Evolutionary conservation across 768 basidiomycete species (phyloP).

Genomic region (Boletus reticulatus): DNA sequence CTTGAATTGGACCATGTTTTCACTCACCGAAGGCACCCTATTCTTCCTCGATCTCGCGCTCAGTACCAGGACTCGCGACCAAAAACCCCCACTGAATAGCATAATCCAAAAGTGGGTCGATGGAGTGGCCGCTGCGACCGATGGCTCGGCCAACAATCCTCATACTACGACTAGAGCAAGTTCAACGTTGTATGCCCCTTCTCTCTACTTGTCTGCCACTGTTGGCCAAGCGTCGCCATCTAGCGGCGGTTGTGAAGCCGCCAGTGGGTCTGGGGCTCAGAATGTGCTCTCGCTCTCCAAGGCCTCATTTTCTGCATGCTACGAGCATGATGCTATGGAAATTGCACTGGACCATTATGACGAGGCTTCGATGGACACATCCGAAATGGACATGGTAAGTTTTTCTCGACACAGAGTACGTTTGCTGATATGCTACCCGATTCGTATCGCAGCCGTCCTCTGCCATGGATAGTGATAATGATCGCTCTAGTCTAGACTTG

Average conservation of each 20-base stretch:
- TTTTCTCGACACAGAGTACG: not conserved
- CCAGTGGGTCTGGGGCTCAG: not conserved
- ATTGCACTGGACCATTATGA: not conserved
- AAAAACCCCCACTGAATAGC: not conserved
- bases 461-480: too few relatives aligned
- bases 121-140: not conserved
- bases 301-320: not conserved
- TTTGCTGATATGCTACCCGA: not conserved
- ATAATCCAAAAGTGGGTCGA: constrained; percentile 1
- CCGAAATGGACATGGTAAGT: not conserved
- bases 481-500: not conserved
- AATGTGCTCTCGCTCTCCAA: not conserved
- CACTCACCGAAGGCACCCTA: constrained; percentile 3
- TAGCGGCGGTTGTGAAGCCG: not conserved
- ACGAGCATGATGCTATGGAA: not conserved
- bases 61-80: not conserved
- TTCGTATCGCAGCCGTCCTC: not conserved
- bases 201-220: not conserved
- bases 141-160: not conserved
- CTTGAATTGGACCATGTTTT: not conserved
- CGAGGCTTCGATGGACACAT: not conserved
- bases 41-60: constrained; percentile 5
- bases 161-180: not conserved
- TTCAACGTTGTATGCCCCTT: not conserved
- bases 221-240: not conserved